Percentiles rank a stretch among this genome's conserved stretches.
phyloP scores from a whole-genome alignment of 1,139 yeast genomes.

The Blastobotrys indianensis region DNA sequence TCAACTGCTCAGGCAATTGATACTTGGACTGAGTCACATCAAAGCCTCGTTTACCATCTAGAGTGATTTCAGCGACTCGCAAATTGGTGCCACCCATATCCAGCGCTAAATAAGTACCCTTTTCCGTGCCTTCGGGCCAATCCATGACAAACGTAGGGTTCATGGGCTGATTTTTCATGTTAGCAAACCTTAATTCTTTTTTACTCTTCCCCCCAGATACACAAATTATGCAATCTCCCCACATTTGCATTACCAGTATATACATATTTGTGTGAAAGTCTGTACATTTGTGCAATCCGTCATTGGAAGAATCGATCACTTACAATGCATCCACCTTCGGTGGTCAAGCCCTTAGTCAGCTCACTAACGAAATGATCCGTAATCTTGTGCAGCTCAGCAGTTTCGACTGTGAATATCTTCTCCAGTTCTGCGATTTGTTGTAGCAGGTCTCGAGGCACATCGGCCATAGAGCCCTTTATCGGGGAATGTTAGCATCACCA shows the following conservation, averaged over 20 bases:
- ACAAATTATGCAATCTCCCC: too few species aligned
- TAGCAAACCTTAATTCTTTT: neutral
- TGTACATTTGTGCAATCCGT: too few species aligned
- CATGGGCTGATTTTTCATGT: conserved; percentile 52
- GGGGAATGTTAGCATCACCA: too few species aligned
- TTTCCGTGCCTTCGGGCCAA: conserved; percentile 85
- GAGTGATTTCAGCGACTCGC: conserved; percentile 78
- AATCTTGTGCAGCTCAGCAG: conserved; percentile 55
- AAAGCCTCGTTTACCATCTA: conserved; percentile 73
- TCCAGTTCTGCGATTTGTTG: conserved; percentile 56
- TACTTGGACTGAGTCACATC: conserved; percentile 81
- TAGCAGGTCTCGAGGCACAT: conserved; percentile 60
- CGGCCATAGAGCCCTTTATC: conserved; percentile 60
- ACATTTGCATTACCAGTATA: too few species aligned
- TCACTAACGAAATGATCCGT: conserved; percentile 66
- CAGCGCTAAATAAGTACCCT: conserved; percentile 83
- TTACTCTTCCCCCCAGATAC: too few species aligned
- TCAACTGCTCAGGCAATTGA: conserved; percentile 60
- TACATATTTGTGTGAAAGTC: too few species aligned
- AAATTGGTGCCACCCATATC: conserved; percentile 95
- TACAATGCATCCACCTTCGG: conserved; percentile 30
- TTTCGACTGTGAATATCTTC: conserved; percentile 55
- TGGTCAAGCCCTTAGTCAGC: conserved; percentile 50
- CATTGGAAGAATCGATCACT: neutral
- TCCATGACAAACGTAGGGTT: conserved; percentile 95